Evolutionary conservation across 345 rosid species (phyloP), one percentile per base, ranked within the genome.

Genomic region (Excoecaria agallocha): DNA sequence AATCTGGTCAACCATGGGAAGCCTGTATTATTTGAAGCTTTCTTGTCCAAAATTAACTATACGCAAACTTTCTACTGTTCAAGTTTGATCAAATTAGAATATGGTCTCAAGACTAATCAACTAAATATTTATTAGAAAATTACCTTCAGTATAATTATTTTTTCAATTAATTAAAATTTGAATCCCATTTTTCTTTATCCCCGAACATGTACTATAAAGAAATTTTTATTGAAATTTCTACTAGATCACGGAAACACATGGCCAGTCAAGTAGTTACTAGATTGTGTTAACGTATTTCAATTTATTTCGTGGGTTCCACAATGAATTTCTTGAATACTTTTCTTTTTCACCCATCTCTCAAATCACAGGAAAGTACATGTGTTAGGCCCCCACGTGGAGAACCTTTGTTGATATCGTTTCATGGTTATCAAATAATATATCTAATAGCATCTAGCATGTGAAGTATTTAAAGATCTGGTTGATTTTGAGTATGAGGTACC

Each of bases 381-480:
- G 35, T 48, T 51, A 63, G n/a, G 59, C 63, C 9, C 69, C 45
- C 78, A 57, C 72, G 59, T 61, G 61, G 58, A n/a, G 67, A 48
- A 19, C 61, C 30, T n/a, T 6, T 24, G 13, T 35, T 46, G 24
- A 58, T 58, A 45, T 69, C 35, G 68, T 22, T 37, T 22, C 1
- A 5, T 30, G 16, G 68, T 20, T 51, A 62, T 35, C 49, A 17
- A 22, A 24, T 30, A 66, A 30, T 67, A 22, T 48, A 8, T 11
- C 30, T 30, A 30, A 30, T 30, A 30, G 30, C 30, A 30, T 30
- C 30, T 46, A 48, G 70, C 56, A 67, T 68, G 43, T 51, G 71
- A 52, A 49, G 58, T 25, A 12, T 17, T 35, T 50, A 50, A 49
- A 68, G 16, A 12, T 46, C n/a, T 50, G 59, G 51, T 35, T 68